These are phyloP conservation scores for Stylonectria norvegica DNA, from an alignment of 2,329 filamentous ascomycete species.

Conservation along the genomic window DNA sequence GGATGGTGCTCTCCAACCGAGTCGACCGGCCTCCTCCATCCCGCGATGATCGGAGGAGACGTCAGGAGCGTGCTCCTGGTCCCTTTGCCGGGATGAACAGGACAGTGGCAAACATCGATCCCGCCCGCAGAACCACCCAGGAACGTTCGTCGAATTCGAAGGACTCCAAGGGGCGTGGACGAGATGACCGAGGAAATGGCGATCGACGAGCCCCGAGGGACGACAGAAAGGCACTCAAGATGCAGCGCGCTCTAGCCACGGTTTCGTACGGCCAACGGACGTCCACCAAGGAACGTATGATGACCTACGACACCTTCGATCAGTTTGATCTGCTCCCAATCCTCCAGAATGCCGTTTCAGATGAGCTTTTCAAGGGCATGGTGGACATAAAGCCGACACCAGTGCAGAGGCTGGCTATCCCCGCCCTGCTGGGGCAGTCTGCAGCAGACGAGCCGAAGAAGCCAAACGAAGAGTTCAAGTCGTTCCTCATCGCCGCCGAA, in stretches of 20 bases:
- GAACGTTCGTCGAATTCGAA: constrained; percentile 11
- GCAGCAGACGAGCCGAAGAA: constrained; percentile 23
- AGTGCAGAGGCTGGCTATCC: constrained; percentile 85
- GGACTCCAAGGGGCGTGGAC: constrained; percentile 23
- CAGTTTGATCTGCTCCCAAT: constrained; percentile 72
- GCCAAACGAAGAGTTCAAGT: constrained; percentile 39
- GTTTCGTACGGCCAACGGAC: constrained; percentile 69
- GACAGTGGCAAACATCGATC: constrained; percentile 42
- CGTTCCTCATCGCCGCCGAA: constrained; percentile 85
- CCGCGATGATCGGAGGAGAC: constrained; percentile 33
- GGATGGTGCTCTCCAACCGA: constrained; percentile 56
- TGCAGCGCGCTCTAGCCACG: constrained; percentile 77
- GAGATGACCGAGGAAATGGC: constrained; percentile 19
- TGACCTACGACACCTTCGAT: constrained; percentile 73
- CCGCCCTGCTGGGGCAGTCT: constrained; percentile 65
- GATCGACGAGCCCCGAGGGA: constrained; percentile 33
- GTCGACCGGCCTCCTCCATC: constrained; percentile 43
- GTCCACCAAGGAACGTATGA: constrained; percentile 53
- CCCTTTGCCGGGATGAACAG: constrained; percentile 57
- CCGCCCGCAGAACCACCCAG: constrained; percentile 17
- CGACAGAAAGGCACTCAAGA: constrained; percentile 77
- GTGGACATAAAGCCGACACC: constrained; percentile 78
- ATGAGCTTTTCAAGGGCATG: constrained; percentile 72
- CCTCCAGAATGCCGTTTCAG: constrained; percentile 66
- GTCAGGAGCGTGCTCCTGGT: constrained; percentile 40